Base-by-base conservation (phyloP, 306 rosid genomes). In the Pyrus communis region DNA sequence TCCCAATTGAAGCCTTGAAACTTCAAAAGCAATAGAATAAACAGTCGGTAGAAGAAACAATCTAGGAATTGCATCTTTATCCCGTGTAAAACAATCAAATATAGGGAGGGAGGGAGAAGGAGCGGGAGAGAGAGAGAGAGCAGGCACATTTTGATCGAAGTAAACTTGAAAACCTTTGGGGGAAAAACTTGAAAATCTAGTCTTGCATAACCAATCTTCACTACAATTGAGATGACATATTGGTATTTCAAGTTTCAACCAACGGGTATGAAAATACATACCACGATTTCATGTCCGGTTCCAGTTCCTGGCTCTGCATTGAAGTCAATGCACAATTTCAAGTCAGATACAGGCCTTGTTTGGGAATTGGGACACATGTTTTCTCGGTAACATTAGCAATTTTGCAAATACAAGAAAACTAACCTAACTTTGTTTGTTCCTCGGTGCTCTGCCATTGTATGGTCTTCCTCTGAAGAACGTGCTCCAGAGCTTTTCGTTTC, bases 1-100 rank as follows among this genome's bases (percentile, higher is more conserved):
- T 91, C 96, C 96, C 96, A 91, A 77, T 91, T 91, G 83, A 91
- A 91, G 80, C 83, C 93, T 88, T 91, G 96, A 85, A 88, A 87
- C 96, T 88, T 80, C 62, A 67, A 77, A 55, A 57, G 54, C 74
- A 61, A 81, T 22, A 63, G 28, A 58, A 66, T 21, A 70, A 70
- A 84, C 72, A 85, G 31, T 70, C 64, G 84, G 62, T 77, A 77
- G 22, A 57, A 52, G 57, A 68, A 59, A 21, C 31, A 4, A 25
- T 9, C 51, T 46, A 57, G 4, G 54, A 42, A 66, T 40, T 31
- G 35, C 71, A 49, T 13, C 22, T 65, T 65, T n/a, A 10, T 65
- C 35, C 55, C 52, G 4, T 51, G 72, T 51, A 14, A 51, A 33
- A 58, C 65, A 46, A 64, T 75, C 71, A 45, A 64, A 46, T 49